Base-by-base conservation (phyloP, 805 yeast genomes). In the Wickerhamiella azyma region DNA sequence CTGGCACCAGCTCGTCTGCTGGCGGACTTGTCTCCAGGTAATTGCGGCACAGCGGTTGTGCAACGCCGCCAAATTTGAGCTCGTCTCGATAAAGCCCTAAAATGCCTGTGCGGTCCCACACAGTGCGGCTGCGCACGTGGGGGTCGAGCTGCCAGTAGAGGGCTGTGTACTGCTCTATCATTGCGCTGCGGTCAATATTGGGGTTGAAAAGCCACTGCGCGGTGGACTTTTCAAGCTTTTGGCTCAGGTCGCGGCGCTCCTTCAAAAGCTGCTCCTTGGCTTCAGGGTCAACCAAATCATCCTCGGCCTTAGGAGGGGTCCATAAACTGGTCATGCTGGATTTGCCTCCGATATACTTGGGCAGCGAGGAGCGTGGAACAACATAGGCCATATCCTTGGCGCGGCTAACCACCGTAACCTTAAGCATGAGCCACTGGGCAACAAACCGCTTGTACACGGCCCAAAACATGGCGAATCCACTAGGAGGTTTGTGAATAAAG, bases 401-500 rank as follows among this genome's bases (percentile, higher is more conserved):
- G 53, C 69, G 69, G 58, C 81, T 79, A 21, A 95, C 83, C 65
- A 89, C 89, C 38, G 76, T 75, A 55, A 92, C 84, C 65, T 89
- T 92, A 5, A 10, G 10, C 21, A 14, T 14, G 24, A 40, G 10
- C 13, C 9, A 13, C 10, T 26, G 26, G 21, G 89, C 71, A 0
- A 95, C 95, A 47, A 89, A 96, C 17, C 84, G 96, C 32, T 29
- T 37, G 37, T 30, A 44, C 9, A 14, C 17, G 17, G 18, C 24
- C 26, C 26, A 17, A 17, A 30, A 44, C 7, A 26, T 5, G 24
- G 17, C 2, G 11, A 41, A 37, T 9, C 41, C 43, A 56, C 83
- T 82, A 8, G 30, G 30, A 6, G 30, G 30, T 13, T 28, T 28
- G 30, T 28, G 9, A 28, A 28, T 13, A 28, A 28, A 28, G 3